Evolutionary conservation across 371 early-diverging fungal genomes (phyloP).

Genomic region (Lichtheimia corymbifera): DNA sequence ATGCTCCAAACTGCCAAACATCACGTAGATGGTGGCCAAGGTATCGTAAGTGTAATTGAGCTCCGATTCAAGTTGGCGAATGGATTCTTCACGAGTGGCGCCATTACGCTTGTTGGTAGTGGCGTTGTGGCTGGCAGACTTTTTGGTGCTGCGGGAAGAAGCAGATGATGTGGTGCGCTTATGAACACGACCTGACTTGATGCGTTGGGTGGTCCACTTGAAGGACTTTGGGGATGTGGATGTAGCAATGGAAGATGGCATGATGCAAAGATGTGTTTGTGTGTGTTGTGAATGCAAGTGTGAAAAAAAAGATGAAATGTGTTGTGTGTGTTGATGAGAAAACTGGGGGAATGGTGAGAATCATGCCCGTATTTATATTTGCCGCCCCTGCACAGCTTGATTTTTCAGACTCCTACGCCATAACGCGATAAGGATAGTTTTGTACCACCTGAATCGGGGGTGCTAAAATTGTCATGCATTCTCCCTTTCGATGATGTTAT

Average conservation of each 20-base stretch:
- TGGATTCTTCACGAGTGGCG: not conserved
- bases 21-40: slow-evolving; percentile 37
- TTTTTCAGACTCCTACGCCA: no score
- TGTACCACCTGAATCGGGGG: no score
- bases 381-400: no score
- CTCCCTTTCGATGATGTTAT: no score
- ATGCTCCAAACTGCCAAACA: slow-evolving; percentile 34
- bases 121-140: not conserved
- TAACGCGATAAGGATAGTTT: no score
- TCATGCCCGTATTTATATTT: slow-evolving; percentile 2
- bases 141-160: not conserved
- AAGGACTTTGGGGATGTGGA: slow-evolving; percentile 7
- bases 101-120: slow-evolving; percentile 1
- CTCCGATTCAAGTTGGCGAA: slow-evolving; percentile 25
- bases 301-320: not conserved
- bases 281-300: not conserved
- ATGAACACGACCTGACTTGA: slow-evolving; percentile 13
- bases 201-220: slow-evolving; percentile 14
- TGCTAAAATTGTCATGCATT: no score
- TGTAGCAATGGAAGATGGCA: slow-evolving; percentile 9
- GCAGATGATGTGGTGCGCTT: slow-evolving; percentile 8
- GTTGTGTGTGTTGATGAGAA: not conserved
- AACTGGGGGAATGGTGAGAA: slow-evolving; percentile 4
- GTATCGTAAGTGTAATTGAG: slow-evolving; percentile 37
- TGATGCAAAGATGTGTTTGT: slow-evolving; percentile 1